Percentiles rank a stretch among this genome's conserved stretches.
Conservation (phyloP, 257 asterid genomes). For the Mitragyna speciosa region DNA sequence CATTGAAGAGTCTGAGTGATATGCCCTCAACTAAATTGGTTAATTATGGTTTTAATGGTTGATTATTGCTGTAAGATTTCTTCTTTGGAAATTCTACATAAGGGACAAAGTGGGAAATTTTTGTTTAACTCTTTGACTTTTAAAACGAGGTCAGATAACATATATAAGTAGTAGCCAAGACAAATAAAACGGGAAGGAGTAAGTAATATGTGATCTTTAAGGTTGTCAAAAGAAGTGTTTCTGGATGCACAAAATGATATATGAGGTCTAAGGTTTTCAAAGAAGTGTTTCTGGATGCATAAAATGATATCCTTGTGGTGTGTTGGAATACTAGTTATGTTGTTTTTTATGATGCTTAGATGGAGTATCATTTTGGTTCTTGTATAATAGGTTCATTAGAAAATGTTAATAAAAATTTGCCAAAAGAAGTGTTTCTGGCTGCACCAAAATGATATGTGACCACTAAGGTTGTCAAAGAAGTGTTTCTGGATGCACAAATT, state of each 20-base stretch:
- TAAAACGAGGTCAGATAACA: no score
- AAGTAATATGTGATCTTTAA: no score
- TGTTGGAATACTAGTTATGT: neutral
- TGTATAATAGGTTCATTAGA: no score
- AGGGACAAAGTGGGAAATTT: neutral
- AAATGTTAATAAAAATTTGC: no score
- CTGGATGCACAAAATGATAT: no score
- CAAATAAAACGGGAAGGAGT: no score
- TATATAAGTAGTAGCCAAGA: no score
- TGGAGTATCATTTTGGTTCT: no score
- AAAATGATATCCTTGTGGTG: neutral
- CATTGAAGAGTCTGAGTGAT: no score
- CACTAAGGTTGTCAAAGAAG: neutral
- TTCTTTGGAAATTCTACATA: neutral
- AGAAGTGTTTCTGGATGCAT: neutral
- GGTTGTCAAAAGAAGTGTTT: no score
- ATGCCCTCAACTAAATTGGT: neutral
- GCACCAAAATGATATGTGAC: neutral
- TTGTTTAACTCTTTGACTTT: neutral
- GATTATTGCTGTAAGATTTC: neutral
- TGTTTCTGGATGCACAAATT: neutral
- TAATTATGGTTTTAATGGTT: neutral
- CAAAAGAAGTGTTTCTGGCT: no score
- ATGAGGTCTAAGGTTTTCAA: neutral
- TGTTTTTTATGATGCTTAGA: no score